These are phyloP conservation scores for Symbiotaphrina buchneri DNA, from an alignment of 495 filamentous ascomycete genomes.

Conservation along the genomic window DNA sequence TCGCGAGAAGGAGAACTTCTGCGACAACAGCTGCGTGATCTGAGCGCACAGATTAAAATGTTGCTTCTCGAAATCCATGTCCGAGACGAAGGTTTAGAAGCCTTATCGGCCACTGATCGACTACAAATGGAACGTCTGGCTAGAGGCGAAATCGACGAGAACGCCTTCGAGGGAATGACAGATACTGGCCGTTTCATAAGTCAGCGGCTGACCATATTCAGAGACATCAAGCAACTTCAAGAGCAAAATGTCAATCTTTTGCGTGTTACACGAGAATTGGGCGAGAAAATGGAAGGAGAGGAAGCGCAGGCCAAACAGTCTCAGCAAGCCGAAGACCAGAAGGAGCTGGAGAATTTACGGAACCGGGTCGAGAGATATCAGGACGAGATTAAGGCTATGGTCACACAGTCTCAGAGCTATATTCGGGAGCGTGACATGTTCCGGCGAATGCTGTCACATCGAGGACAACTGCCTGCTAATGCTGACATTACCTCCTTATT, in stretches of 20 bases:
- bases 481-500: constrained; percentile 40
- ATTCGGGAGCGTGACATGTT: constrained; percentile 94
- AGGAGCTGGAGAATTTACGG: constrained; percentile 47
- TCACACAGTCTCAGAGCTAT: constrained; percentile 70
- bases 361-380: constrained; percentile 34
- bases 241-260: constrained; percentile 72
- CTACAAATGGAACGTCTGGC: constrained; percentile 49
- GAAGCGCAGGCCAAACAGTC: constrained; percentile 51
- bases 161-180: constrained; percentile 42
- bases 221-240: constrained; percentile 63
- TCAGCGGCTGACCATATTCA: constrained; percentile 60
- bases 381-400: constrained; percentile 56
- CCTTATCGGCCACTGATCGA: constrained; percentile 39
- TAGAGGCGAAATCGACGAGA: constrained; percentile 30
- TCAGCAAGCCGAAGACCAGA: constrained; percentile 44
- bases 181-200: constrained; percentile 77
- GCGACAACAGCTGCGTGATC: constrained; percentile 71
- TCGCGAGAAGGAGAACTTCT: constrained; percentile 57
- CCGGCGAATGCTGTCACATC: constrained; percentile 67
- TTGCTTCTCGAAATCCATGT: constrained; percentile 64
- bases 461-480: constrained; percentile 35
- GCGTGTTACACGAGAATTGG: constrained; percentile 57
- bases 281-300: constrained; percentile 75
- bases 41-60: constrained; percentile 74
- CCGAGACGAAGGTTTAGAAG: constrained; percentile 52